Conservation (phyloP, 2,329 filamentous ascomycete species). For the Colletotrichum musae region DNA sequence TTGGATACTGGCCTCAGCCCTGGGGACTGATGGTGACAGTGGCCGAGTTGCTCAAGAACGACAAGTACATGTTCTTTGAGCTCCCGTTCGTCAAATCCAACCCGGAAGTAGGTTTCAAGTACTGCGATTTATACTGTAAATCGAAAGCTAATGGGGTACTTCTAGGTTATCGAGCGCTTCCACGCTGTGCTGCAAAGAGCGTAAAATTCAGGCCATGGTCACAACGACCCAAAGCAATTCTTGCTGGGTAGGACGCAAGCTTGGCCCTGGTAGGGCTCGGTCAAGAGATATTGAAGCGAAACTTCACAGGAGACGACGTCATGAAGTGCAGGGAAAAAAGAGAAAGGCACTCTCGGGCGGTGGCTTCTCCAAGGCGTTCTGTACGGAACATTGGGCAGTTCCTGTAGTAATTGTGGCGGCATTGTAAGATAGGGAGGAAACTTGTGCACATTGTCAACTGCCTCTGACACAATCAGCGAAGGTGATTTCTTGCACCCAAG, state of each 20-base stretch:
- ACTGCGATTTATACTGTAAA: neutral
- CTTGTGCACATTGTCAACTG: too few relatives aligned
- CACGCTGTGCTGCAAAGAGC: conserved; percentile 35
- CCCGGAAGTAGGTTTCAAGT: conserved; percentile 77
- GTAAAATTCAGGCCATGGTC: neutral
- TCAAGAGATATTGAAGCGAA: neutral
- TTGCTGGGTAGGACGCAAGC: neutral
- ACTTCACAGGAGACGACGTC: neutral
- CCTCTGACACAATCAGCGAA: too few relatives aligned
- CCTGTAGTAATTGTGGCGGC: neutral
- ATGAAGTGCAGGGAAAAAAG: neutral
- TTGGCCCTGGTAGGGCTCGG: neutral
- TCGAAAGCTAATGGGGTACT: conserved; percentile 10
- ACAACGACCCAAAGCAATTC: neutral
- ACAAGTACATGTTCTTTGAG: conserved; percentile 92
- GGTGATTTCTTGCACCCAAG: too few relatives aligned
- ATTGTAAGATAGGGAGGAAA: too few relatives aligned
- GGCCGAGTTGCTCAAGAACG: conserved; percentile 91
- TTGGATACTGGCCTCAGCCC: conserved; percentile 92
- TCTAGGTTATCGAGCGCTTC: conserved; percentile 41
- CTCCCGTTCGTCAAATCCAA: conserved; percentile 91
- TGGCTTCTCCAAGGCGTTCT: too few relatives aligned
- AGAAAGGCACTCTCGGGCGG: too few relatives aligned
- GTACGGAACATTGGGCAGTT: too few relatives aligned
- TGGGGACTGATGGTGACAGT: conserved; percentile 94